Evolutionary conservation across 2,329 filamentous ascomycete species (phyloP).

Genomic region (Fusarium udum): DNA sequence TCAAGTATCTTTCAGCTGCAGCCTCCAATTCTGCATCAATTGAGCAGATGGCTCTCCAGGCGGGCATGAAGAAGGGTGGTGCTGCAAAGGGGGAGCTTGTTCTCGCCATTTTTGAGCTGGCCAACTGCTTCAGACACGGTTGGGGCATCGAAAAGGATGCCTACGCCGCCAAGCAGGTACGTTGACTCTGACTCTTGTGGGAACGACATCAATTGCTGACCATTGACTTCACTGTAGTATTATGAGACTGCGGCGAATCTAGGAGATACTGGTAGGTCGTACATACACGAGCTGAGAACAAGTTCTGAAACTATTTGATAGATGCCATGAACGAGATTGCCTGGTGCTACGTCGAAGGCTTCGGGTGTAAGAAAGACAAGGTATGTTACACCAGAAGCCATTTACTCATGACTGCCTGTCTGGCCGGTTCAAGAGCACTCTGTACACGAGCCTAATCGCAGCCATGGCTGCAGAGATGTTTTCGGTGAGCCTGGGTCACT

Average conservation of each 20-base stretch:
- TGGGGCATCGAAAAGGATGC: conserved; percentile 92
- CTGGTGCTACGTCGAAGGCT: conserved; percentile 97
- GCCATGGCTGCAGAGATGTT: neutral
- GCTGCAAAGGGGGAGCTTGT: conserved; percentile 96
- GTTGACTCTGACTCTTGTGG: neutral
- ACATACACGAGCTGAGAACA: neutral
- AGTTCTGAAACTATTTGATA: conserved; percentile 44
- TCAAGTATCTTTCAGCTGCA: conserved; percentile 86
- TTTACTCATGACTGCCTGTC: conserved; percentile 6
- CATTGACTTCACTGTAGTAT: conserved; percentile 66
- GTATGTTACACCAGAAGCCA: conserved; percentile 64
- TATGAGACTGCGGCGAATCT: conserved; percentile 98
- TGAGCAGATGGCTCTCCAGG: conserved; percentile 83
- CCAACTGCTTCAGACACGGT: conserved; percentile 90
- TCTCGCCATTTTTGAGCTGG: conserved; percentile 94
- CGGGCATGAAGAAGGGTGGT: conserved; percentile 91
- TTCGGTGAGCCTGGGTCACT: conserved; percentile 24
- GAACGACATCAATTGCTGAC: conserved; percentile 11
- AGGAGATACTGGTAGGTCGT: conserved; percentile 77
- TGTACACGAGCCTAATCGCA: conserved; percentile 12
- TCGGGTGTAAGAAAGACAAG: conserved; percentile 98
- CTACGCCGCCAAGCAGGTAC: conserved; percentile 78
- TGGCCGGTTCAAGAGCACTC: conserved; percentile 4
- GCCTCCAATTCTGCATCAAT: conserved; percentile 90
- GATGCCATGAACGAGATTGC: conserved; percentile 98